Conservation (phyloP, 106 monocot species). For the Iris macrosiphon region DNA sequence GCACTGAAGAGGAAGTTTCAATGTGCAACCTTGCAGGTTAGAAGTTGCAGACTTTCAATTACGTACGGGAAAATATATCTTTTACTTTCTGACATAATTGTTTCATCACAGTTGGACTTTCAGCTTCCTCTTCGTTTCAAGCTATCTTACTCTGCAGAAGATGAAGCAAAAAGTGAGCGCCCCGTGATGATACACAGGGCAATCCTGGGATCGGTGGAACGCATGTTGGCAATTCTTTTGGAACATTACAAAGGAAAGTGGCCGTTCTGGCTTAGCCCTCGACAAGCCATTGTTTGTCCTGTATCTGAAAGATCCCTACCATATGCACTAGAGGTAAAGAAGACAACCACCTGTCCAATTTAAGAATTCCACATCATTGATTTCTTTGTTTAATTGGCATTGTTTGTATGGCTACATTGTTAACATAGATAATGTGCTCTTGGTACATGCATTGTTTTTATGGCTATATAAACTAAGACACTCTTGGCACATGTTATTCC, state of each 20-base stretch:
- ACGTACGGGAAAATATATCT: too few species aligned
- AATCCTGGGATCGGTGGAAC: conserved; percentile 92
- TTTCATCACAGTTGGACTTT: conserved; percentile 82
- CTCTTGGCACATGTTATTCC: too few species aligned
- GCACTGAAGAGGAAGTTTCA: conserved; percentile 98
- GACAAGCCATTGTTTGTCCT: conserved; percentile 92
- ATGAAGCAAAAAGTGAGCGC: conserved; percentile 80
- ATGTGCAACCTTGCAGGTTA: conserved; percentile 96
- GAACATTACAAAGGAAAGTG: conserved; percentile 99
- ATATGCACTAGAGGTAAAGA: conserved; percentile 76
- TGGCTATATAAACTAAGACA: too few species aligned
- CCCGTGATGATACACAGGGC: conserved; percentile 99
- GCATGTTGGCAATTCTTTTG: conserved; percentile 97
- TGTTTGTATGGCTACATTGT: too few species aligned
- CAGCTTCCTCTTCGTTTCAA: conserved; percentile 93
- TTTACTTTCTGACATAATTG: conserved; percentile 10
- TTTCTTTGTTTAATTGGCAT: too few species aligned
- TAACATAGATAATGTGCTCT: too few species aligned
- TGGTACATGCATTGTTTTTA: too few species aligned
- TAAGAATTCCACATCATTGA: too few species aligned
- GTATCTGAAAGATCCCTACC: conserved; percentile 65
- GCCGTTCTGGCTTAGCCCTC: conserved; percentile 99
- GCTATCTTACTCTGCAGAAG: conserved; percentile 83
- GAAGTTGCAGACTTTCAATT: background rate
- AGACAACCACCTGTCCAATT: too few species aligned